These are phyloP conservation scores for Azolla pinnata DNA, from an alignment of 75 land plant species.

Conservation along the genomic window DNA sequence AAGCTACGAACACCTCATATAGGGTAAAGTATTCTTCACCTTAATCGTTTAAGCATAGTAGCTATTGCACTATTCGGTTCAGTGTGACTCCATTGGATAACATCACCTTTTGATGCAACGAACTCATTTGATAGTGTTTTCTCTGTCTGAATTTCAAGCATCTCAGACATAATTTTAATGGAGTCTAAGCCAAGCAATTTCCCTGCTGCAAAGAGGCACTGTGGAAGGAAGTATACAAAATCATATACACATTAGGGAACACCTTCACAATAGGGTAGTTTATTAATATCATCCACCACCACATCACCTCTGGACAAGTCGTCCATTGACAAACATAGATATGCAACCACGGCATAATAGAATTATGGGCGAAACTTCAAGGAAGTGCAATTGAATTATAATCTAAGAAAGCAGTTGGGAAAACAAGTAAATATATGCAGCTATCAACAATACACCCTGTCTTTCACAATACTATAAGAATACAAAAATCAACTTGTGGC, in stretches of 20 bases:
- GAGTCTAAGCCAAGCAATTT: not conserved
- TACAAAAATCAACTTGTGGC: too few relatives aligned
- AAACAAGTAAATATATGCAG: too few relatives aligned
- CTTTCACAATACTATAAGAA: too few relatives aligned
- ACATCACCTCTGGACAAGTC: not conserved
- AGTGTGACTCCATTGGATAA: not conserved
- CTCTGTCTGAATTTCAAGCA: not conserved
- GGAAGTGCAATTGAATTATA: too few relatives aligned
- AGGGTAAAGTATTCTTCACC: not conserved
- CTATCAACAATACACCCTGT: too few relatives aligned
- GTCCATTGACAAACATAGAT: not conserved
- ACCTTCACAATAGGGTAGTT: not conserved
- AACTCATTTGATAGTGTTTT: not conserved
- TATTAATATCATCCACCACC: not conserved
- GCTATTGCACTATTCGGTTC: not conserved
- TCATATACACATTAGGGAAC: not conserved
- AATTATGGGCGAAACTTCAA: too few relatives aligned
- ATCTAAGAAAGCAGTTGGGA: too few relatives aligned
- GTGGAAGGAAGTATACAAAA: not conserved
- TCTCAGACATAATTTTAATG: not conserved
- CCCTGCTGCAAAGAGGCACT: conserved; percentile 1
- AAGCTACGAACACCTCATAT: not conserved
- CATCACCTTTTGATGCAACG: not conserved
- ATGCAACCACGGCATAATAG: too few relatives aligned
- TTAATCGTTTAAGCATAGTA: not conserved